Conservation (phyloP, 331 rosid genomes). For the Malus hybrid region DNA sequence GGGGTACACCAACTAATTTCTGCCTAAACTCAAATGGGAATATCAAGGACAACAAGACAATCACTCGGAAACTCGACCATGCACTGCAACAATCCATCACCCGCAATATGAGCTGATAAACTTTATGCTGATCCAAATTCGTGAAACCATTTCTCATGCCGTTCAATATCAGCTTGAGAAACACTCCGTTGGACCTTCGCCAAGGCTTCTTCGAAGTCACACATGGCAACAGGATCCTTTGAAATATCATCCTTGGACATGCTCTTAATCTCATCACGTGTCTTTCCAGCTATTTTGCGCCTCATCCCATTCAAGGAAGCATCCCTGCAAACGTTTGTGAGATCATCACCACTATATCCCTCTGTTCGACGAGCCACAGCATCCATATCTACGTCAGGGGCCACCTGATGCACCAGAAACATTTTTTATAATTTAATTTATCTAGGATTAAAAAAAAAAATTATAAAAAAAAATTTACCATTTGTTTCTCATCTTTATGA, state of each 20-base stretch:
- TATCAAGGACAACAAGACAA: conserved; percentile 1
- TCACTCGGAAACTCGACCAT: background rate
- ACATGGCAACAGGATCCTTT: conserved; percentile 97
- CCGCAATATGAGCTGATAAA: background rate
- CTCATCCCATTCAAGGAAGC: conserved; percentile 99
- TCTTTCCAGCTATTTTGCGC: conserved; percentile 96
- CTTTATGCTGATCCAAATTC: conserved; percentile 54
- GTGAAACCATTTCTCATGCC: conserved; percentile 61
- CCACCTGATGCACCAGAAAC: conserved; percentile 44
- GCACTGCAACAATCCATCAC: background rate
- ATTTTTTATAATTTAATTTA: too few relatives aligned
- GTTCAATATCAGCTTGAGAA: conserved; percentile 83
- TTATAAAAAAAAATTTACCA: background rate
- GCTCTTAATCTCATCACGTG: conserved; percentile 95
- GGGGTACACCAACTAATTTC: background rate
- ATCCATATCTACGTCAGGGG: conserved; percentile 75
- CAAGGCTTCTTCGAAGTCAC: conserved; percentile 97
- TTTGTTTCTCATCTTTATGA: background rate
- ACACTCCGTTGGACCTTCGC: conserved; percentile 91
- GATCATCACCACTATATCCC: conserved; percentile 98
- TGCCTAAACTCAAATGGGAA: background rate
- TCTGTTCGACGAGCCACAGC: conserved; percentile 94
- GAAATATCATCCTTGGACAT: conserved; percentile 96
- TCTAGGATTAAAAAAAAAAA: too few relatives aligned
- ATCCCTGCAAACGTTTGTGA: conserved; percentile 92